Evolutionary conservation across 306 rosid genomes (phyloP), one percentile per base, ranked within the genome.

Genomic region (Aeschynomene evenia): DNA sequence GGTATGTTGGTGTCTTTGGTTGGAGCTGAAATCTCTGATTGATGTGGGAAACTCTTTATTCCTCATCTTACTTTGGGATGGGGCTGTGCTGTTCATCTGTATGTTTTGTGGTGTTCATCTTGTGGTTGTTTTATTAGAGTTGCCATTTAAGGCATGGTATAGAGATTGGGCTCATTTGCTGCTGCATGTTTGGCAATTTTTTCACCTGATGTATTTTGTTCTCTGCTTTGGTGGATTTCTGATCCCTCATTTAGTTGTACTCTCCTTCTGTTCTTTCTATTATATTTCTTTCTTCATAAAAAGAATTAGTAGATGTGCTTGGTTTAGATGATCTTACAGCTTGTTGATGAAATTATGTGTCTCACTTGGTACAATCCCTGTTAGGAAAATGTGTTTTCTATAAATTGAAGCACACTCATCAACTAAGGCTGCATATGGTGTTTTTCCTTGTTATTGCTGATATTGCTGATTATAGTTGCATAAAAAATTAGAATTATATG

Each of bases 181-280:
- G 16, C 18, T 36, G 16, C 49, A 10, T 36, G 9, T 34, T 37
- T 60, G 19, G 19, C 31, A 18, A n/a, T 59, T 16, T 36, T 7
- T 14, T 31, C 43, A 31, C n/a, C 43, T 29, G 20, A 57, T 37
- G 33, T 61, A 19, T 21, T 59, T 59, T 10, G 48, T 36, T 59
- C 48, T 34, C 28, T 33, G 64, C 39, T 58, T 58, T 19, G 28
- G 28, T 33, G 26, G 65, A 59, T 59, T 33, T 36, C 65, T 59
- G 33, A 19, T 60, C 31, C 21, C 42, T 37, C 49, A 0, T 15
- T 15, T 33, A 58, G 43, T 31, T 58, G 64, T 31, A 58, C 45
- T 33, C 16, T 19, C 64, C 9, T 15, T 24, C 63, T 29, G 19
- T 33, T 18, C 18, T 37, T 36, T 31, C 5, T 20, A 10, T 16